phyloP scores from a whole-genome alignment of 495 filamentous ascomycete genomes.

The Neurospora sp. region DNA sequence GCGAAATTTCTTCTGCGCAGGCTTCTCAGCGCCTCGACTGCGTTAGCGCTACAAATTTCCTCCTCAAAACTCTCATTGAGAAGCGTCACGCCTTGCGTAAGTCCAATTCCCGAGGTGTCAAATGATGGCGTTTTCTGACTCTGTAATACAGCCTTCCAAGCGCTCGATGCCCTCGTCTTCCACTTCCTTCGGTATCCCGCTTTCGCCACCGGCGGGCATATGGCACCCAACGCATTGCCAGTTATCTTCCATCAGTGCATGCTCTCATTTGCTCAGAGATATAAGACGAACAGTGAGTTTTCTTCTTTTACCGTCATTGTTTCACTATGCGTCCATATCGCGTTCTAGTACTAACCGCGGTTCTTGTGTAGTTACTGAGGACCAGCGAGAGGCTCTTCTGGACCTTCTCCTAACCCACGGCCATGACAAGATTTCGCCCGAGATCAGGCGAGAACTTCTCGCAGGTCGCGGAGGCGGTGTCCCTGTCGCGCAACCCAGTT shows the following conservation, averaged over 20 bases:
- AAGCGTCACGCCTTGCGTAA: constrained; percentile 90
- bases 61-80: constrained; percentile 84
- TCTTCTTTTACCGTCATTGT: background rate
- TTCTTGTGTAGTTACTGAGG: constrained; percentile 26
- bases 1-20: constrained; percentile 86
- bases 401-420: constrained; percentile 82
- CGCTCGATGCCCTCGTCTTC: constrained; percentile 89
- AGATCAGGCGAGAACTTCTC: constrained; percentile 81
- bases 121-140: background rate
- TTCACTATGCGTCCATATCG: background rate
- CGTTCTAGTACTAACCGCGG: background rate
- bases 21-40: constrained; percentile 60
- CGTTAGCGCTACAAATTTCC: constrained; percentile 78
- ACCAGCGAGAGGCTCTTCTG: constrained; percentile 83
- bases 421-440: constrained; percentile 81
- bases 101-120: background rate
- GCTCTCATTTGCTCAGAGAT: constrained; percentile 84
- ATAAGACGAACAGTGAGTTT: constrained; percentile 66
- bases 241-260: constrained; percentile 85
- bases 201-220: constrained; percentile 15
- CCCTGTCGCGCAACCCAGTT: constrained; percentile 43
- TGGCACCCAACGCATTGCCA: constrained; percentile 27
- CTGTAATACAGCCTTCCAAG: constrained; percentile 52
- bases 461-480: constrained; percentile 83
- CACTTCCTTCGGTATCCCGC: constrained; percentile 86